A percentile compares a stretch with the other conserved stretches of the same genome.
phyloP scores from a whole-genome alignment of 192 early-diverging fungal genomes.

The Entomortierella lignicola region DNA sequence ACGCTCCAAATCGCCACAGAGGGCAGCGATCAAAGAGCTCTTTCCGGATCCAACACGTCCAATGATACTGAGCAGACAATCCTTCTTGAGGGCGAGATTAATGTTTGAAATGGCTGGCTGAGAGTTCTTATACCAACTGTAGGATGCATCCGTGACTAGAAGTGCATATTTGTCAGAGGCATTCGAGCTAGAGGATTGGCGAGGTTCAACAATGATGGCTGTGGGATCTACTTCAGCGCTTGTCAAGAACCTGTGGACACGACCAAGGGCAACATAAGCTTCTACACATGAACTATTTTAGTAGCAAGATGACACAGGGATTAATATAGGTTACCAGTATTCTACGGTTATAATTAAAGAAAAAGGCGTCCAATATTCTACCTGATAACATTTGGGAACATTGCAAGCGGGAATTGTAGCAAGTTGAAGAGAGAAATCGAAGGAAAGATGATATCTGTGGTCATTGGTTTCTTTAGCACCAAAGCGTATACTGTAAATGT shows the following conservation, averaged over 20 bases:
- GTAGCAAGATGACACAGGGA: background rate
- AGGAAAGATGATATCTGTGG: conserved; percentile 83
- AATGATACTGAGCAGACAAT: conserved; percentile 39
- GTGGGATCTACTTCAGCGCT: conserved; percentile 74
- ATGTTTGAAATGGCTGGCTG: conserved; percentile 28
- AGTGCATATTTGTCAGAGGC: conserved; percentile 40
- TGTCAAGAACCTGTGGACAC: conserved; percentile 80
- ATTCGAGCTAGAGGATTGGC: background rate
- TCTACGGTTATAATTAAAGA: no score
- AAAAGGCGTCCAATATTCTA: conserved; percentile 24
- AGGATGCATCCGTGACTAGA: conserved; percentile 30
- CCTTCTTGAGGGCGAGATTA: conserved; percentile 30
- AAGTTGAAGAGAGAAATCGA: conserved; percentile 93
- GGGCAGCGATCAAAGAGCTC: conserved; percentile 58
- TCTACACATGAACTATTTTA: conserved; percentile 65
- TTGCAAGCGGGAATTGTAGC: conserved; percentile 87
- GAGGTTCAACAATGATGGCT: conserved; percentile 32
- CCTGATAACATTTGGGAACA: conserved; percentile 87
- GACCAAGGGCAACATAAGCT: conserved; percentile 82
- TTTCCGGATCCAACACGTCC: conserved; percentile 63
- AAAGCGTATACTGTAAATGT: conserved; percentile 84
- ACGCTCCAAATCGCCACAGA: conserved; percentile 92
- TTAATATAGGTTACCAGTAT: no score
- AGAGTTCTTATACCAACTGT: conserved; percentile 43
- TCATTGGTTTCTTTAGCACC: conserved; percentile 69